Conservation (phyloP, 1,139 yeast species). For the Candida sanyaensis region DNA sequence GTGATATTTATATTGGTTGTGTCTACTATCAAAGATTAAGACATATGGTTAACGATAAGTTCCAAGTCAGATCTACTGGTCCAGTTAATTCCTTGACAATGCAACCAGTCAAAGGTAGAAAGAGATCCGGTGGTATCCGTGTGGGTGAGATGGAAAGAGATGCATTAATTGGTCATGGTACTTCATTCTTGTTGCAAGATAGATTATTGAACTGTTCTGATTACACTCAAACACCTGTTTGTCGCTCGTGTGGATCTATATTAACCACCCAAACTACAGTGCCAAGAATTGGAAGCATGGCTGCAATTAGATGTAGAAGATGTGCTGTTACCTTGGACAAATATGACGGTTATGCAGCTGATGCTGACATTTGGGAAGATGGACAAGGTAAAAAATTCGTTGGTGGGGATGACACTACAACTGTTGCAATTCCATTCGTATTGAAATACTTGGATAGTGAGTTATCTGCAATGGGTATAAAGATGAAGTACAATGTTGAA, state of each 20-base stretch:
- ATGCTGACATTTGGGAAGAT: slow-evolving; percentile 94
- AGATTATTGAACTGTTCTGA: slow-evolving; percentile 94
- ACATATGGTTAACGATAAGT: slow-evolving; percentile 99
- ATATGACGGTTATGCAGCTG: slow-evolving; percentile 54
- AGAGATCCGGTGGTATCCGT: slow-evolving; percentile 99
- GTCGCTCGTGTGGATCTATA: slow-evolving; percentile 93
- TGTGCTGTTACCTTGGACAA: slow-evolving; percentile 71
- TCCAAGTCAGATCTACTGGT: slow-evolving; percentile 98
- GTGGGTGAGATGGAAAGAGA: slow-evolving; percentile 99
- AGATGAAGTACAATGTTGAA: slow-evolving; percentile 80
- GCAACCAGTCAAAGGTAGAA: slow-evolving; percentile 99
- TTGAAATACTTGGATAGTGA: slow-evolving; percentile 94
- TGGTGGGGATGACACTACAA: slow-evolving; percentile 91
- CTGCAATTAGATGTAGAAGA: slow-evolving; percentile 84
- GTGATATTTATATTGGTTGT: slow-evolving; percentile 93
- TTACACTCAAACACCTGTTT: slow-evolving; percentile 86
- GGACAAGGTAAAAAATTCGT: slow-evolving; percentile 89
- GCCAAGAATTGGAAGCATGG: slow-evolving; percentile 82
- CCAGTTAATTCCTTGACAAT: slow-evolving; percentile 95
- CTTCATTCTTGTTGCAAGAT: slow-evolving; percentile 94
- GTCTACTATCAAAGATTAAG: slow-evolving; percentile 98
- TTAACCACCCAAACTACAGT: slow-evolving; percentile 88
- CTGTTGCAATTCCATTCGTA: slow-evolving; percentile 96
- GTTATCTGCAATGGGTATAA: slow-evolving; percentile 97
- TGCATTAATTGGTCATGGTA: slow-evolving; percentile 97